These are phyloP conservation scores for Hylodesmum podocarpum DNA, from an alignment of 306 rosid genomes.

Conservation along the genomic window DNA sequence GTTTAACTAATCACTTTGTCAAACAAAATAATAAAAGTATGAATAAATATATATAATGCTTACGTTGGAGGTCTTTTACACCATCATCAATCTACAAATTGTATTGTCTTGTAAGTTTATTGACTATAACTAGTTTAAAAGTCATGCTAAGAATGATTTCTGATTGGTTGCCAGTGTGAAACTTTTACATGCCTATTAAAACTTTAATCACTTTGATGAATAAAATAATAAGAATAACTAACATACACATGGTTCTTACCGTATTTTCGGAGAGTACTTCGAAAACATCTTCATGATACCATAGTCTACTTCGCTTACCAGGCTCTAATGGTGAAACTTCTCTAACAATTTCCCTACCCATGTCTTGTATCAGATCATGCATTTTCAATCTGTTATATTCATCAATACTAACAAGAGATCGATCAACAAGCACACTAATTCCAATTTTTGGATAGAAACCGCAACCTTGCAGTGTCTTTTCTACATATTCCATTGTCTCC, in stretches of 20 bases:
- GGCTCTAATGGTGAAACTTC: conserved; percentile 41
- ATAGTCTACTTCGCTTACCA: conserved; percentile 38
- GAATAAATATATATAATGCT: no score
- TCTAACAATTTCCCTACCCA: conserved; percentile 47
- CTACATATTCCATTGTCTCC: background rate
- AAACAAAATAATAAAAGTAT: background rate
- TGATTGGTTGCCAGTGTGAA: background rate
- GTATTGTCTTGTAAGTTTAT: background rate
- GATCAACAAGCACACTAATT: conserved; percentile 35
- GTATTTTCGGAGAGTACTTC: conserved; percentile 34
- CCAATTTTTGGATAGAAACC: conserved; percentile 33
- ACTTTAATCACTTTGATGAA: background rate
- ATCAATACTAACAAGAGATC: conserved; percentile 34
- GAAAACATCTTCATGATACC: conserved; percentile 42
- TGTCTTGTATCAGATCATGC: conserved; percentile 52
- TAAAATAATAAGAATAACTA: background rate
- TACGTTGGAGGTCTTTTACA: background rate
- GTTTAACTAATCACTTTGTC: background rate
- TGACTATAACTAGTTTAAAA: background rate
- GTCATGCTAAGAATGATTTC: background rate
- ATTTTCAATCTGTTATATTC: conserved; percentile 33
- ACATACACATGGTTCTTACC: conserved; percentile 18
- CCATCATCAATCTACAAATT: background rate
- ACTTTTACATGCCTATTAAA: background rate
- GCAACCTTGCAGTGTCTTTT: conserved; percentile 30